A percentile compares a stretch with the other conserved stretches of the same genome.
phyloP scores from a whole-genome alignment of 225 moss, liverwort and hornwort genomes.

The Takakia lepidozioides region DNA sequence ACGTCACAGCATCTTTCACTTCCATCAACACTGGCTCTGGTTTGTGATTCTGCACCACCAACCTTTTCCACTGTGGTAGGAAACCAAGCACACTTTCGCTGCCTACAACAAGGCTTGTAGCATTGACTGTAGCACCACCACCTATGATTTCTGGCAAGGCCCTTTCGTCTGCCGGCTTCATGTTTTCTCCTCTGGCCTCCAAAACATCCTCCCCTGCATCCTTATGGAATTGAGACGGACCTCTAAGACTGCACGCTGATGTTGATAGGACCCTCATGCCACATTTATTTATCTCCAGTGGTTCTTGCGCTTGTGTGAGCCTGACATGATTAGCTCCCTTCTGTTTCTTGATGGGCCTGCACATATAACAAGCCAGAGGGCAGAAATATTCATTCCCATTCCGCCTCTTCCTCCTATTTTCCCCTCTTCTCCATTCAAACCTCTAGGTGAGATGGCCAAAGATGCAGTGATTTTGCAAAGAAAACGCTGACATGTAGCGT shows the following conservation, averaged over 20 bases:
- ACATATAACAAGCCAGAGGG: too few species aligned
- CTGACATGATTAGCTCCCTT: slow-evolving; percentile 20
- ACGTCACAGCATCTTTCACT: slow-evolving; percentile 38
- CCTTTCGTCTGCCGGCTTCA: neutral
- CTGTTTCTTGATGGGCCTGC: slow-evolving; percentile 32
- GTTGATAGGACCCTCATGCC: too few species aligned
- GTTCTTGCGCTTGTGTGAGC: slow-evolving; percentile 21
- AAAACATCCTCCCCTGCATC: too few species aligned
- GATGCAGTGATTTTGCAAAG: too few species aligned
- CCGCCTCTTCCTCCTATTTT: too few species aligned
- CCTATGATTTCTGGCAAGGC: neutral
- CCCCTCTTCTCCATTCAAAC: too few species aligned
- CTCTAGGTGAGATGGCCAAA: too few species aligned
- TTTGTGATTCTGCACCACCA: slow-evolving; percentile 16
- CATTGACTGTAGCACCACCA: neutral
- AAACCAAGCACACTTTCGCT: neutral
- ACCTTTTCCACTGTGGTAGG: slow-evolving; percentile 19
- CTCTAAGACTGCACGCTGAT: slow-evolving; percentile 4
- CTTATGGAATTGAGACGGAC: too few species aligned
- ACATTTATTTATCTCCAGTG: slow-evolving; percentile 5
- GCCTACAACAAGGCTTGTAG: neutral
- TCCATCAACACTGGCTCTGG: slow-evolving; percentile 15
- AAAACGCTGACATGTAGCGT: too few species aligned
- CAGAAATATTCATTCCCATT: too few species aligned
- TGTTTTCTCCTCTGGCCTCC: too few species aligned